Base-by-base conservation (phyloP, 2,329 filamentous ascomycete species). In the Paecilomyces variotii region DNA sequence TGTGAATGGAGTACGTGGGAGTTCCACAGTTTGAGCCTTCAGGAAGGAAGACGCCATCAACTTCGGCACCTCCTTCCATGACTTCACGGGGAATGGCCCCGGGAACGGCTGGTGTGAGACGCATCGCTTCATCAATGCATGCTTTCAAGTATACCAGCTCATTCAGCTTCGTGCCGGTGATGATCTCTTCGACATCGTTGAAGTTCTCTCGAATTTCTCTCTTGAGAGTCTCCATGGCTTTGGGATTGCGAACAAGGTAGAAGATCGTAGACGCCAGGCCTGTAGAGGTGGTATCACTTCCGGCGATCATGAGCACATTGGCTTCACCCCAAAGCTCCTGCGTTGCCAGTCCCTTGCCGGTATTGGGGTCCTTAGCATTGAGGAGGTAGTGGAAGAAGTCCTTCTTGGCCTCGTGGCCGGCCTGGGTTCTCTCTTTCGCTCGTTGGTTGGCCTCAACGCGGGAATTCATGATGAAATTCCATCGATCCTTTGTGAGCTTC, bases 341-440 rank as follows among this genome's bases (percentile, higher is more conserved):
- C 2, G 80, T 86, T 49, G 79, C 81, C 67, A 89, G 87, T 1
- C 85, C 85, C 59, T 82, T 79, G 56, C 87, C 87, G 0, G 87
- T 89, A 68, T 89, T 86, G 11, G 87, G 86, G 63, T 90, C 87
- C 45, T 83, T 82, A 6, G 87, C 87, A 67, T 86, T 86, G 60
- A 90, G 81, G 10, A 91, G 80, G 70, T 90, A 86, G 73, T 89
- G 86, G 76, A 90, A 90, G 76, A 90, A 90, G 69, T 90, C 88
- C 58, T 86, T 84, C 34, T 87, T 86, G 65, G 84, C 85, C 54
- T 82, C 85, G 63, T 83, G 84, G 63, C 85, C 84, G 28, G 86
- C 86, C 27, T 87, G 76, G 61, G 72, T 63, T 25, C 72, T 70
- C 57, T 76, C 73, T 57, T 85, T 84, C 54, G 86, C 88, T 26